Evolutionary conservation across 495 filamentous ascomycete genomes (phyloP), one percentile per base, ranked within the genome.

Genomic region (Margaritispora aquatica): DNA sequence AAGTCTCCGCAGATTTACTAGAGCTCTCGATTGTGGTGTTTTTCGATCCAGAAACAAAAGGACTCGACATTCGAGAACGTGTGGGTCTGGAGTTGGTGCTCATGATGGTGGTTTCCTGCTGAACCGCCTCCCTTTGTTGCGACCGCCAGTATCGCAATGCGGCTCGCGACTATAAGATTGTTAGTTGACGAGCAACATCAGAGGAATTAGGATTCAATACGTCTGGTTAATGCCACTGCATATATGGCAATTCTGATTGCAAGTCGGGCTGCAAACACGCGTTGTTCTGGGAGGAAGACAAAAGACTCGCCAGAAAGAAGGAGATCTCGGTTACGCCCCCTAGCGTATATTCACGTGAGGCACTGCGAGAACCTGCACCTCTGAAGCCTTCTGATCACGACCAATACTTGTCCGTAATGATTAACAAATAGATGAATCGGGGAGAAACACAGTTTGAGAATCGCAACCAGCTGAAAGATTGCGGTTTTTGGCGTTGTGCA

Each of bases 41-140:
- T 63, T 62, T 68, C 26, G 69, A 71, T 27, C 72, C 59, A 5
- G 66, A 65, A 48, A 69, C 66, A 52, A 76, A 71, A 15, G 84
- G 83, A 57, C 81, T 86, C 59, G 82, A 79, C 15, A 44, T 36
- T 41, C 65, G 59, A 11, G 63, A 63, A 7, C 63, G 52, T 22
- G 59, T 60, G 15, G 62, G 58, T 29, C 56, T 19, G 52, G 36
- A 36, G 34, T 55, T 17, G 56, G 54, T n/a, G 23, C 17, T 61
- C 19, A 31, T 31, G 51, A 54, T 62, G 38, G 48, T 36, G 52
- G 5, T 56, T 26, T 23, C 49, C 46, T 20, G 47, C 15, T 41
- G 20, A 60, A 26, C 52, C 41, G 51, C 44, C 57, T 56, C 57
- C 54, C 60, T 63, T 55, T 36, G 56, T 51, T 66, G 63, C 64